Base-by-base conservation (phyloP, 768 basidiomycete genomes). In the Amanita rimosa region DNA sequence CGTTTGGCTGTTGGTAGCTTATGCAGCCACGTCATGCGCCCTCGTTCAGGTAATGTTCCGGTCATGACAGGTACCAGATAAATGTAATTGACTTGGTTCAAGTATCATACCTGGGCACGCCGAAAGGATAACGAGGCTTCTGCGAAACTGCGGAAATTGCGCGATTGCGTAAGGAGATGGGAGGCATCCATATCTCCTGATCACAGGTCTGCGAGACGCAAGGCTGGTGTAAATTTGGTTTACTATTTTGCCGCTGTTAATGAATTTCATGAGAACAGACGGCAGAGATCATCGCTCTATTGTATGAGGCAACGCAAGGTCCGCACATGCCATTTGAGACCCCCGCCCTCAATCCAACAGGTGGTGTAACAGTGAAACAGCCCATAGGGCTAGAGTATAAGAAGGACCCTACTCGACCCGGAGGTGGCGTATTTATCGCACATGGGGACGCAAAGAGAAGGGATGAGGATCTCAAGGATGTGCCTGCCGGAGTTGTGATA, bases 71-170 rank as follows among this genome's bases (percentile, higher is more conserved):
- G 6, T 22, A 29, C 37, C 37, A 6, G 1, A 22, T 10, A 16
- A 29, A 11, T 16, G 33, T 27, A 16, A 34, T 17, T 38, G 46
- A 46, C 26, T 42, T 52, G 35, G 22, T 33, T 34, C 34, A 56
- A 94, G 90, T 96, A 96, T 57, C 94, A 97, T 58, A 94, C 92
- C 0, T 96, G 85, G 79, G 90, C 88, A 3, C 73, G 92, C 42
- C 71, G 91, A 39, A 78, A 83, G 57, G 91, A 95, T 57, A 65
- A 71, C 3, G 77, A 79, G 5, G 89, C 92, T 4, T 78, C 82
- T 48, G 70, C 71, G 14, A 85, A 85, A 55, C 70, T 97, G 47
- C 79, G 77, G 56, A 82, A 84, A 62, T 67, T 96, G 46, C 81
- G 85, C 19, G 91, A 95, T 61, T 87, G 84, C 48, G 83, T 93